A percentile compares a stretch with the other conserved stretches of the same genome.
These are phyloP conservation scores for Austroboletus eburneus DNA, from an alignment of 768 basidiomycete genomes.

Conservation along the genomic window DNA sequence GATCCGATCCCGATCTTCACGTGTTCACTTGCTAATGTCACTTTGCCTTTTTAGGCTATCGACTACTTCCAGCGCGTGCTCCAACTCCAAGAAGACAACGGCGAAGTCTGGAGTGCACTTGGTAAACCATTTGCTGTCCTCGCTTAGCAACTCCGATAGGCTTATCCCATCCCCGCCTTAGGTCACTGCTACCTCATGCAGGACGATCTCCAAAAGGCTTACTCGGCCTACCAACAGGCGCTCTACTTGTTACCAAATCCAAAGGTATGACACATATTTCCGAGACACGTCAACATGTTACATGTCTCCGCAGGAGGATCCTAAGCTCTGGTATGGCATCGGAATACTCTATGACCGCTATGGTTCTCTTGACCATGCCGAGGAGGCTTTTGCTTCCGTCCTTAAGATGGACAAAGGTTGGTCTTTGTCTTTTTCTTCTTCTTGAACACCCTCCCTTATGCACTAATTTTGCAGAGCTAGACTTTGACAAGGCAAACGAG, in stretches of 20 bases:
- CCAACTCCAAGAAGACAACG: constrained; percentile 88
- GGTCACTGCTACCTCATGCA: constrained; percentile 99
- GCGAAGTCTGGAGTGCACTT: constrained; percentile 97
- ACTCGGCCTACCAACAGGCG: constrained; percentile 97
- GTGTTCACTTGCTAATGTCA: constrained; percentile 30
- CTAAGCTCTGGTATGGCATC: constrained; percentile 99
- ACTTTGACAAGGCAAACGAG: constrained; percentile 98
- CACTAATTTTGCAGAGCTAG: constrained; percentile 40
- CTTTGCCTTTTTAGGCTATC: constrained; percentile 61
- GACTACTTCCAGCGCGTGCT: constrained; percentile 96
- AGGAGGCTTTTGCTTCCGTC: constrained; percentile 96
- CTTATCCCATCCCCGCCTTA: constrained; percentile 28
- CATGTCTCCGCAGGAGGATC: constrained; percentile 64
- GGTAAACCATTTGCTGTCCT: constrained; percentile 45
- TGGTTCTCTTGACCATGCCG: constrained; percentile 96
- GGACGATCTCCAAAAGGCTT: constrained; percentile 97
- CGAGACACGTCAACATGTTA: constrained; percentile 3
- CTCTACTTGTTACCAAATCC: constrained; percentile 94
- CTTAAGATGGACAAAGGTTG: constrained; percentile 95
- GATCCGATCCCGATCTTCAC: constrained; percentile 31
- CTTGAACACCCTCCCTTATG: constrained; percentile 18
- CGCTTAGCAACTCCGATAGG: constrained; percentile 5
- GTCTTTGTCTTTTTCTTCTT: constrained; percentile 10
- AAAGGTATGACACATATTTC: constrained; percentile 51
- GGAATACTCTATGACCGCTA: constrained; percentile 99